Evolutionary conservation across 2,329 filamentous ascomycete genomes (phyloP).

Genomic region (Calcarisporium arbuscula): DNA sequence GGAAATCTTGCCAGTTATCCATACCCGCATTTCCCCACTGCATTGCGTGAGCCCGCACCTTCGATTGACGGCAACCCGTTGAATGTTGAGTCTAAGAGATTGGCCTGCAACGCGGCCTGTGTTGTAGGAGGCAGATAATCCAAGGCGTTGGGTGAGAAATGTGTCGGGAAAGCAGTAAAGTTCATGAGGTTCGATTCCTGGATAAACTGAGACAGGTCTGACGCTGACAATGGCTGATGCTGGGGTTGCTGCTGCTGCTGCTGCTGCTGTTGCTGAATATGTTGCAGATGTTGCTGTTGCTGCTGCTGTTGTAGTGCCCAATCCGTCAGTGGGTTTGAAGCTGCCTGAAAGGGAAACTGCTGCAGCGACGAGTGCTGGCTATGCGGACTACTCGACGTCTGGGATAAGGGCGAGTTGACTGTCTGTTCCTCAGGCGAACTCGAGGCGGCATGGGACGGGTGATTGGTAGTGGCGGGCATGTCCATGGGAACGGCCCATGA

Average conservation of each 20-base stretch:
- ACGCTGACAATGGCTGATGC: slow-evolving; percentile 29
- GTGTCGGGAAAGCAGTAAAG: slow-evolving; percentile 45
- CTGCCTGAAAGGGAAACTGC: slow-evolving; percentile 48
- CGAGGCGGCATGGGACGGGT: slow-evolving; percentile 38
- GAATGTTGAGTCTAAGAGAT: slow-evolving; percentile 60
- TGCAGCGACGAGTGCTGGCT: slow-evolving; percentile 44
- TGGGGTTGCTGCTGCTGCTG: slow-evolving; percentile 14
- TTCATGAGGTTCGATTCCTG: slow-evolving; percentile 52
- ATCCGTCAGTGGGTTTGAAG: slow-evolving; percentile 49
- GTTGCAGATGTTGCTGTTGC: slow-evolving; percentile 28
- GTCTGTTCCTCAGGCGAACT: slow-evolving; percentile 44
- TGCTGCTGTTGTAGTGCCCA: slow-evolving; percentile 55
- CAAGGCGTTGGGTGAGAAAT: slow-evolving; percentile 49
- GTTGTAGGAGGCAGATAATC: slow-evolving; percentile 57
- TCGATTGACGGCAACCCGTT: slow-evolving; percentile 50
- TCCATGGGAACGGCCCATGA: slow-evolving; percentile 49
- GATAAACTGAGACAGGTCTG: slow-evolving; percentile 47
- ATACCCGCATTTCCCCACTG: slow-evolving; percentile 57
- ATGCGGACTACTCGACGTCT: slow-evolving; percentile 47
- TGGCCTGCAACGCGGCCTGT: slow-evolving; percentile 56
- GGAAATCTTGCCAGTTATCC: slow-evolving; percentile 76
- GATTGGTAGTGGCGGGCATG: slow-evolving; percentile 37
- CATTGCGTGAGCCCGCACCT: slow-evolving; percentile 45
- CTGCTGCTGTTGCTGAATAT: slow-evolving; percentile 24
- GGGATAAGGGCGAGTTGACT: slow-evolving; percentile 42